A percentile compares a stretch with the other conserved stretches of the same genome.
Conservation (phyloP, 2,329 filamentous ascomycete genomes). For the Xylariaceae sp. region DNA sequence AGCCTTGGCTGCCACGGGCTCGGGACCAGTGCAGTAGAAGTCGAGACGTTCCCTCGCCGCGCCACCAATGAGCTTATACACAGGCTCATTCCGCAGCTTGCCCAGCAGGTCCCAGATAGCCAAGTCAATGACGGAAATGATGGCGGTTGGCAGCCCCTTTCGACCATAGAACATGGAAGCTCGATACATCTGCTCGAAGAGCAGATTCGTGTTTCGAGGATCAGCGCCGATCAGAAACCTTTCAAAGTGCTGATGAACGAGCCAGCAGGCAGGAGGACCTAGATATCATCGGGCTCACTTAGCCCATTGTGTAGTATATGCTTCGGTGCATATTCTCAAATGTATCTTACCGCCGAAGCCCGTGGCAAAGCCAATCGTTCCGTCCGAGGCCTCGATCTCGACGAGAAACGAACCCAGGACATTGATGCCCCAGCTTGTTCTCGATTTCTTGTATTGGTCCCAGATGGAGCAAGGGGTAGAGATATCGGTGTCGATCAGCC, state of each 20-base stretch:
- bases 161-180: slow-evolving; percentile 95
- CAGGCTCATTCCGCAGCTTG: slow-evolving; percentile 86
- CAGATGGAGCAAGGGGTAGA: slow-evolving; percentile 89
- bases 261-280: slow-evolving; percentile 88
- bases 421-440: slow-evolving; percentile 94
- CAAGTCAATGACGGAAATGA: slow-evolving; percentile 92
- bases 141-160: slow-evolving; percentile 83
- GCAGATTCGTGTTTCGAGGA: slow-evolving; percentile 82
- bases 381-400: slow-evolving; percentile 83
- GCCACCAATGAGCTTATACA: slow-evolving; percentile 91
- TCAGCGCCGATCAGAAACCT: slow-evolving; percentile 86
- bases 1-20: slow-evolving; percentile 71
- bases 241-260: slow-evolving; percentile 89
- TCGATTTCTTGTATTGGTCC: slow-evolving; percentile 80
- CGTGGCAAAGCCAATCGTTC: slow-evolving; percentile 90
- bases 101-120: slow-evolving; percentile 90
- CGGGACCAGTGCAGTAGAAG: slow-evolving; percentile 93
- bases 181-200: slow-evolving; percentile 97
- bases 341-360: slow-evolving; percentile 69
- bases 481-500: slow-evolving; percentile 89
- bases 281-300: too few relatives aligned
- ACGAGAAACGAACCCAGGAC: slow-evolving; percentile 89
- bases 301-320: too few relatives aligned
- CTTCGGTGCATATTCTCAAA: too few relatives aligned
- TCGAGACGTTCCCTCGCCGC: slow-evolving; percentile 78